Conservation (phyloP, 1,284 basidiomycete species). For the Ganoderma multipileum region DNA sequence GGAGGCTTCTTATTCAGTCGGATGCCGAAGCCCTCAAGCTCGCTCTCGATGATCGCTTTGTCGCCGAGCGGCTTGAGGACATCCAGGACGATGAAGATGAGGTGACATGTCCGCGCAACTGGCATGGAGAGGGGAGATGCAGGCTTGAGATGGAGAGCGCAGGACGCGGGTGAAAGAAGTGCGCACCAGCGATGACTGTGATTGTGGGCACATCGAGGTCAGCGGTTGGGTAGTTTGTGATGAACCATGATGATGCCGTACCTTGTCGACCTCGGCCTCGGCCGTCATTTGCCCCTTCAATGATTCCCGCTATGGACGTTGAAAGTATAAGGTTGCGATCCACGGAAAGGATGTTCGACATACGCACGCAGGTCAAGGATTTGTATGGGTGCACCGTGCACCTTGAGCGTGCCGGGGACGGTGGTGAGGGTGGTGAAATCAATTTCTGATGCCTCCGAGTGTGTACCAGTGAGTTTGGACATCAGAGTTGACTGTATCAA, state of each 20-base stretch:
- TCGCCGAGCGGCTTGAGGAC: slow-evolving; percentile 97
- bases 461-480: slow-evolving; percentile 98
- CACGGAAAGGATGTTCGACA: slow-evolving; percentile 19
- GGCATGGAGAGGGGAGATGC: slow-evolving; percentile 25
- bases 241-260: slow-evolving; percentile 35
- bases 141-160: slow-evolving; percentile 3
- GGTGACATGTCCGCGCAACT: slow-evolving; percentile 96
- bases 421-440: slow-evolving; percentile 96
- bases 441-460: slow-evolving; percentile 97
- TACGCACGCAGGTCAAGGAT: slow-evolving; percentile 83
- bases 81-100: slow-evolving; percentile 98
- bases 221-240: slow-evolving; percentile 9
- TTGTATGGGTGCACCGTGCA: slow-evolving; percentile 93
- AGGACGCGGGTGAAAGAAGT: neutral
- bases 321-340: slow-evolving; percentile 8
- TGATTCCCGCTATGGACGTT: slow-evolving; percentile 84
- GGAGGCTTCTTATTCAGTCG: slow-evolving; percentile 96
- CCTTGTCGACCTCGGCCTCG: slow-evolving; percentile 98
- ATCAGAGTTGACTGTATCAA: slow-evolving; percentile 86
- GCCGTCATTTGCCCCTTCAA: slow-evolving; percentile 98
- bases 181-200: slow-evolving; percentile 82
- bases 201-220: slow-evolving; percentile 10
- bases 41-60: slow-evolving; percentile 90
- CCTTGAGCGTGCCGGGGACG: slow-evolving; percentile 95
- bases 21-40: slow-evolving; percentile 97